Base-by-base conservation (phyloP, 495 filamentous ascomycete genomes). In the Hypomontagnella submonticulosa region DNA sequence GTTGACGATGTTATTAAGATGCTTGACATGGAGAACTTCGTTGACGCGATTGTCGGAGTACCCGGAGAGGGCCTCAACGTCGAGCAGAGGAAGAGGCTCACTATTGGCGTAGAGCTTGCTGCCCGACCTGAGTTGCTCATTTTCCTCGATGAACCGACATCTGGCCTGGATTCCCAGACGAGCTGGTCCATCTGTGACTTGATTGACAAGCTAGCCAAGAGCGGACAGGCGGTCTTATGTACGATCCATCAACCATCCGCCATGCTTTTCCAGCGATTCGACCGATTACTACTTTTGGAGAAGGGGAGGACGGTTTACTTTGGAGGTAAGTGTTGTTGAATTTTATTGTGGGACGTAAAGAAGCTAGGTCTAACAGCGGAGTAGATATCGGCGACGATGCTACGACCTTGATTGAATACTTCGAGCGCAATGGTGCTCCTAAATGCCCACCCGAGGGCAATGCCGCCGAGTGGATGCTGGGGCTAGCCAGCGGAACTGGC, bases 381-480 rank as follows among this genome's bases (percentile, higher is more conserved):
- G 23, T 6, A 27, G 89, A 92, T 4, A 92, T 97, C 49, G 92
- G 92, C 32, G 81, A 91, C 61, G 89, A 92, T 79, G 91, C 91
- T 0, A 82, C 83, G 19, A 89, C 81, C 15, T 75, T 97, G 63
- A 84, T 86, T 1, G 83, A 75, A 63, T 97, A 97, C 77, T 97
- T 97, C 65, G 90, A 95, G 76, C 80, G 82, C 46, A 89, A 93
- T 69, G 89, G 93, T 46, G 91, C 89, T 3, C 77, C 82, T 16
- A 81, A 86, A 38, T 97, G 92, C 75, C 90, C 90, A 2, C 63
- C 71, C 1, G 88, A 90, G 11, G 90, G 91, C n/a, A 97, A 91
- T 77, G 92, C 92, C 20, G 94, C 94, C 16, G 94, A 98, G 77
- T 97, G 91, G 91, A 97, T 98, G 91, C 81, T 98, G 34, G 92